Evolutionary conservation across 805 yeast species (phyloP), one percentile per base, ranked within the genome.

Genomic region (Ogataea paraovalis): DNA sequence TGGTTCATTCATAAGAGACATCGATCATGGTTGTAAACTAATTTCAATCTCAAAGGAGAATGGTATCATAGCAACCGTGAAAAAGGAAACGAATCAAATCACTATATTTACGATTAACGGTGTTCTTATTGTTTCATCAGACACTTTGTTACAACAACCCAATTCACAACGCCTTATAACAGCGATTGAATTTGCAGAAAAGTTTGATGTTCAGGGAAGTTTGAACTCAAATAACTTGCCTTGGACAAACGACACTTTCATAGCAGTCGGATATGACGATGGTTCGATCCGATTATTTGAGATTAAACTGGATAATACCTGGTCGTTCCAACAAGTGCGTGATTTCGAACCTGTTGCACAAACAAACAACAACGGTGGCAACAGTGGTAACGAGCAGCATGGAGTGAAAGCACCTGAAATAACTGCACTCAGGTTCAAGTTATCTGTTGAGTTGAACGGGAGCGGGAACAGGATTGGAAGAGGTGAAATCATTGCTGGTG

Each of bases 91-190:
- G 0, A 43, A 51, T 22, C 21, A 39, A 3, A 47, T 81, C 16
- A 53, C 54, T 2, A 37, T 83, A 0, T 76, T 62, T 56, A 80
- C 80, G 9, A 59, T 83, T 18, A 83, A 84, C 57, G 88, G 87
- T 8, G 32, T 39, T 12, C 13, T 18, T 12, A 27, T 42, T 23
- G 43, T 39, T 20, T 36, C 34, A 25, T 25, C 28, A 25, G 7
- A 25, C 28, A 7, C 10, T 25, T 39, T 16, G 45, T 58, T 27
- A 45, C 51, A 20, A 44, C 55, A 23, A 42, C 54, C n/a, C n/a
- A n/a, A n/a, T n/a, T n/a, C n/a, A n/a, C n/a, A n/a, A n/a, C n/a
- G n/a, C n/a, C n/a, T n/a, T n/a, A 25, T 25, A 25, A 25, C 28
- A 6, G 28, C 28, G 28, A 25, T 25, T 19, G 48, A 46, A 44